Conservation (phyloP, 164 flowering plant species). For the Kalanchoe fedtschenkoi region DNA sequence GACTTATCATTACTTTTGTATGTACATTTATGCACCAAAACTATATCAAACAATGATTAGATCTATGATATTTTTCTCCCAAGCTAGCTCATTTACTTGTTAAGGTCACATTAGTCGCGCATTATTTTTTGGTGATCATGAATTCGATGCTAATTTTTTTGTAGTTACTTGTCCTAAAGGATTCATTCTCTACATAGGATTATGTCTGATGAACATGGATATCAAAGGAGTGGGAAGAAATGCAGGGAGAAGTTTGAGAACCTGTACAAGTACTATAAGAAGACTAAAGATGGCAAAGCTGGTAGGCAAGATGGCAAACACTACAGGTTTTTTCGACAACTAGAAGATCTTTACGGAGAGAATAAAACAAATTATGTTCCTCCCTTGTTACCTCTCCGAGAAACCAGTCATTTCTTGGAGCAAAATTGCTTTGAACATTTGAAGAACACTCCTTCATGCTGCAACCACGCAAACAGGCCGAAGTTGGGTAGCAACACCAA, state of each 20-base stretch:
- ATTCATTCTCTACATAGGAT: constrained; percentile 31
- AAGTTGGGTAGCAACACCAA: constrained; percentile 15
- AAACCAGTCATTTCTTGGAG: constrained; percentile 8
- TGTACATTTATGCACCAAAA: no score
- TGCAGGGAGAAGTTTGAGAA: constrained; percentile 97
- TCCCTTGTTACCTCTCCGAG: constrained; percentile 13
- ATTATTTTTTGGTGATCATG: not conserved
- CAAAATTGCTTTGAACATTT: not conserved
- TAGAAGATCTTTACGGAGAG: constrained; percentile 91
- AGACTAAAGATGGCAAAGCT: constrained; percentile 95
- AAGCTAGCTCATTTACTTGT: no score
- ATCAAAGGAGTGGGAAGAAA: constrained; percentile 92
- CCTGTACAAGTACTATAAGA: constrained; percentile 92
- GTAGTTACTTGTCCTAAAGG: not conserved
- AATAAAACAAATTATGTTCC: constrained; percentile 12
- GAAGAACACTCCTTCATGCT: not conserved
- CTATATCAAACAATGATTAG: no score
- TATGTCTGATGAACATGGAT: constrained; percentile 81
- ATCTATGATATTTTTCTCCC: no score
- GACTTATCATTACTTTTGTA: not conserved
- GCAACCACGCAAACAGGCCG: not conserved
- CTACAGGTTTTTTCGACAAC: constrained; percentile 87
- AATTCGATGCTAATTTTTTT: not conserved
- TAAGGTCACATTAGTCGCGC: not conserved
- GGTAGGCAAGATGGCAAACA: constrained; percentile 97